phyloP scores from a whole-genome alignment of 148 eudicot species.

The Beta vulgaris region DNA sequence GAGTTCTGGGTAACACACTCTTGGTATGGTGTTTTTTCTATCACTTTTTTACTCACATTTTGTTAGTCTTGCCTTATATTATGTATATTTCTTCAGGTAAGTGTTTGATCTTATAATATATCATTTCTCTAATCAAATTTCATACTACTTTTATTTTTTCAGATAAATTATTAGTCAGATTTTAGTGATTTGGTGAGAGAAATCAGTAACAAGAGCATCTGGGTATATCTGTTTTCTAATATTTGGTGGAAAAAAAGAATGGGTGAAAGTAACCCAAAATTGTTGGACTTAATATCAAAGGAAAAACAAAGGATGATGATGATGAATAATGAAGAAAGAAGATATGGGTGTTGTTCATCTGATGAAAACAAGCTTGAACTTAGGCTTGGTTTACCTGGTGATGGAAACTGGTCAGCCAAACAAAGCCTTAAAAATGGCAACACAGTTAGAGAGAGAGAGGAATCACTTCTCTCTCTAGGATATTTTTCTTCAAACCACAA shows the following conservation, averaged over 20 bases:
- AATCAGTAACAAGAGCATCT: conserved; percentile 6
- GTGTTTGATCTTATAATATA: neutral
- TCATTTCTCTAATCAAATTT: neutral
- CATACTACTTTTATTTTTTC: conserved; percentile 7
- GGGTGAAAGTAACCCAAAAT: conserved; percentile 41
- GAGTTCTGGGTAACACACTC: conserved; percentile 19
- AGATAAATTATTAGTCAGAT: conserved; percentile 1
- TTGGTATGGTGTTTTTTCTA: conserved; percentile 22
- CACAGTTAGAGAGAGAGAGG: conserved; percentile 29
- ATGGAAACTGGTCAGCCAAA: conserved; percentile 34
- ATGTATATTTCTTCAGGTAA: neutral
- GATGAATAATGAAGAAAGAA: conserved; percentile 22
- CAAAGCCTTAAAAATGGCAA: conserved; percentile 4
- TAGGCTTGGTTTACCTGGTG: conserved; percentile 76
- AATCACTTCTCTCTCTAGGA: conserved; percentile 36
- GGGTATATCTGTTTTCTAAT: conserved; percentile 6
- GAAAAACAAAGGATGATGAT: conserved; percentile 30
- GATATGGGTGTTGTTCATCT: conserved; percentile 16
- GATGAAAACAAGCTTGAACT: conserved; percentile 72
- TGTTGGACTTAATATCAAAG: conserved; percentile 57
- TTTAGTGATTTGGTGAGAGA: neutral
- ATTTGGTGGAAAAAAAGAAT: conserved; percentile 7
- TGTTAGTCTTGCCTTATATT: neutral
- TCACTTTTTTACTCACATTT: neutral
- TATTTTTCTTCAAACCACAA: conserved; percentile 19